Conservation (phyloP, 2,329 filamentous ascomycete species). For the Epichloe glyceriae region DNA sequence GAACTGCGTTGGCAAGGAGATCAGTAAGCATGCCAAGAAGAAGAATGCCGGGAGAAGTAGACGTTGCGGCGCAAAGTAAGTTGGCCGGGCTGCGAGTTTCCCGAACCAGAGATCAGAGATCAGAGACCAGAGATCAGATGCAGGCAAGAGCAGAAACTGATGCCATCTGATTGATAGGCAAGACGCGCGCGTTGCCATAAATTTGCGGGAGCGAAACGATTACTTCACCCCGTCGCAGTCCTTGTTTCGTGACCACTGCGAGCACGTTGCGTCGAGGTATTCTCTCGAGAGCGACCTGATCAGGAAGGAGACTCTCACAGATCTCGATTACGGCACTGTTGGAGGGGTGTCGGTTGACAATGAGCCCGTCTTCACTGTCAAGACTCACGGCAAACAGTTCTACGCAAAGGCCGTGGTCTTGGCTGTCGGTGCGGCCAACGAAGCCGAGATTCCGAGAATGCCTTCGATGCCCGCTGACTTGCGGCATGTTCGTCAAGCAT, state of each 20-base stretch:
- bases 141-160: background rate
- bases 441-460: constrained; percentile 33
- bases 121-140: background rate
- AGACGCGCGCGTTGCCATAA: constrained; percentile 38
- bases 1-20: constrained; percentile 64
- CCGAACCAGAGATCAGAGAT: background rate
- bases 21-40: constrained; percentile 71
- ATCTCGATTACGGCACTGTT: constrained; percentile 46
- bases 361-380: constrained; percentile 51
- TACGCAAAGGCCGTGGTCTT: constrained; percentile 53
- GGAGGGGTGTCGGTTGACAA: constrained; percentile 29
- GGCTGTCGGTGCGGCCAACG: constrained; percentile 56
- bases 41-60: constrained; percentile 26
- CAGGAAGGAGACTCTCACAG: constrained; percentile 43
- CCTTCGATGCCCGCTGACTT: constrained; percentile 18
- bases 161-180: constrained; percentile 18
- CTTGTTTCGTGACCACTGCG: constrained; percentile 51
- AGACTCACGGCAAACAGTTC: constrained; percentile 38
- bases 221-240: constrained; percentile 52
- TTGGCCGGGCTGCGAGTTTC: background rate
- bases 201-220: constrained; percentile 55
- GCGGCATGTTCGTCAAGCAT: constrained; percentile 27
- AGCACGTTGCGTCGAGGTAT: constrained; percentile 44
- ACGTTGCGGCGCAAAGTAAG: constrained; percentile 30
- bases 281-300: constrained; percentile 34